Evolutionary conservation across 257 asterid genomes (phyloP).

Genomic region (Leptodermis oblonga): DNA sequence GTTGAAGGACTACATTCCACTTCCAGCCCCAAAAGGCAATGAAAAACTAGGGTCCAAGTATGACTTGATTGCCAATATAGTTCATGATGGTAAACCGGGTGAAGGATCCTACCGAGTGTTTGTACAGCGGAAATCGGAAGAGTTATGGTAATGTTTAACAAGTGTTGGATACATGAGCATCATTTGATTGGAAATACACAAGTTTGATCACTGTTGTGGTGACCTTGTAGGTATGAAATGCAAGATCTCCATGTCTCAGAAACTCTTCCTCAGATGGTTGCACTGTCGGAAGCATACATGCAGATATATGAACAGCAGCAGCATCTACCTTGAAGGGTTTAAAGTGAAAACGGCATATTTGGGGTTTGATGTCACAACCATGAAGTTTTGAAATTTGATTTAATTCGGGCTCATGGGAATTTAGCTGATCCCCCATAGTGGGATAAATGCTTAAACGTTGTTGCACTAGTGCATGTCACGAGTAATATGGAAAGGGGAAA

Average conservation of each 20-base stretch:
- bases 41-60: conserved; percentile 72
- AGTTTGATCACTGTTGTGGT: conserved; percentile 4
- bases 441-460: not conserved
- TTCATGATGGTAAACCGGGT: conserved; percentile 43
- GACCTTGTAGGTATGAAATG: conserved; percentile 79
- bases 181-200: not conserved
- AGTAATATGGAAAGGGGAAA: not conserved
- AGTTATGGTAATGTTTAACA: conserved; percentile 52
- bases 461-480: no score
- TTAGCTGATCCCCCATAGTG: not conserved
- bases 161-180: not conserved
- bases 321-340: not conserved
- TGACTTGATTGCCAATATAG: conserved; percentile 79
- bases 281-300: conserved; percentile 88
- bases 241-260: conserved; percentile 93
- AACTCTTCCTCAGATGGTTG: conserved; percentile 94
- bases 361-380: not conserved
- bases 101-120: conserved; percentile 75
- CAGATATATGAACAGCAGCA: conserved; percentile 93
- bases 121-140: conserved; percentile 97
- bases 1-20: conserved; percentile 81
- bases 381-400: not conserved
- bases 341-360: not conserved
- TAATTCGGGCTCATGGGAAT: not conserved
- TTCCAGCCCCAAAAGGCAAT: conserved; percentile 60